phyloP scores from a whole-genome alignment of 495 filamentous ascomycete genomes.

The Penicillium herquei region DNA sequence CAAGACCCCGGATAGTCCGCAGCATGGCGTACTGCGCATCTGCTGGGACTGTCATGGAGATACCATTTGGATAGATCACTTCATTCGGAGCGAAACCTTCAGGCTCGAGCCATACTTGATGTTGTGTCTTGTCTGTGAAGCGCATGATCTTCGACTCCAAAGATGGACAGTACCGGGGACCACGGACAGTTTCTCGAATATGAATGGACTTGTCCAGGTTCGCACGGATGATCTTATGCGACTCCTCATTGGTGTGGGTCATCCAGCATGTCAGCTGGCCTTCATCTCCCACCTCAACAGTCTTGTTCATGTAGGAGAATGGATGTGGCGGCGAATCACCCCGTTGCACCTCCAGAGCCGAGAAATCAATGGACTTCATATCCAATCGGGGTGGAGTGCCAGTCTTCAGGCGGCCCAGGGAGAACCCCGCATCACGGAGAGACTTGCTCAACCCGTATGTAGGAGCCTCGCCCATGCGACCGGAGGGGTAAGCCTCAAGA shows the following conservation, averaged over 20 bases:
- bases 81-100: conserved; percentile 86
- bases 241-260: conserved; percentile 77
- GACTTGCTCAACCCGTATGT: conserved; percentile 94
- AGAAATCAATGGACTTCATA: conserved; percentile 78
- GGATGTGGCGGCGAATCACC: conserved; percentile 87
- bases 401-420: conserved; percentile 89
- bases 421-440: conserved; percentile 83
- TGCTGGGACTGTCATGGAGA: conserved; percentile 92
- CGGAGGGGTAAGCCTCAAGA: conserved; percentile 76
- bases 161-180: conserved; percentile 92
- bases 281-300: conserved; percentile 66
- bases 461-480: conserved; percentile 90
- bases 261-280: conserved; percentile 76
- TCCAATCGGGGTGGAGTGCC: conserved; percentile 90
- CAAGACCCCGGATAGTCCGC: conserved; percentile 79
- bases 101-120: conserved; percentile 94
- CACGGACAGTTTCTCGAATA: conserved; percentile 92
- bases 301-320: conserved; percentile 85
- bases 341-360: conserved; percentile 62
- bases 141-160: conserved; percentile 92
- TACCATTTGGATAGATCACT: conserved; percentile 93
- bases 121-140: conserved; percentile 72
- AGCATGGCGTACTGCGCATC: conserved; percentile 82
- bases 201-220: conserved; percentile 94
- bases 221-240: conserved; percentile 80